A percentile compares a stretch with the other conserved stretches of the same genome.
Evolutionary conservation across 352 stramenopile genomes (phyloP).

Genomic region (Phytophthora crassamura): DNA sequence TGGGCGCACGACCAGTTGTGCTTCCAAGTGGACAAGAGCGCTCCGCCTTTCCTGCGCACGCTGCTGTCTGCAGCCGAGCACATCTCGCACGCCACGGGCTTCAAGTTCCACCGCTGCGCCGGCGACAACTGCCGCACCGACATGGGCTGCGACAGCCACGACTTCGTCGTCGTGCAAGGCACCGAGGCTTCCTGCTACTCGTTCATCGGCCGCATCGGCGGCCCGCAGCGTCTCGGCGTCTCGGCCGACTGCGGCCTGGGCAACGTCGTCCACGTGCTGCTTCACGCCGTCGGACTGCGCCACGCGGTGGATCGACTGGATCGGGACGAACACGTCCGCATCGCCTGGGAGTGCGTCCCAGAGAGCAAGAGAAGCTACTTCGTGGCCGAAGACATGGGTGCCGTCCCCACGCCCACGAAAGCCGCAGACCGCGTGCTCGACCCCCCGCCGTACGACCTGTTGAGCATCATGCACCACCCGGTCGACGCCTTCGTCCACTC

Average conservation of each 20-base stretch:
- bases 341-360: constrained; percentile 84
- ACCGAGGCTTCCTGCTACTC: constrained; percentile 77
- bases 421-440: constrained; percentile 28
- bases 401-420: constrained; percentile 4
- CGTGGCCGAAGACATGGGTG: constrained; percentile 58
- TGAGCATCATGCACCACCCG: constrained; percentile 88
- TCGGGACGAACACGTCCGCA: constrained; percentile 76
- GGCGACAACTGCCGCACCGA: constrained; percentile 58
- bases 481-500: constrained; percentile 72
- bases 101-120: constrained; percentile 62
- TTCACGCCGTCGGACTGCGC: constrained; percentile 76
- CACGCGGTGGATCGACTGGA: constrained; percentile 77
- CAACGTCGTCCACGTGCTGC: constrained; percentile 84
- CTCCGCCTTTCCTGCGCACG: constrained; percentile 42
- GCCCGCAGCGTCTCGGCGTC: constrained; percentile 63
- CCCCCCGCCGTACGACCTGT: constrained; percentile 76
- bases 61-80: constrained; percentile 68
- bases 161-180: constrained; percentile 66
- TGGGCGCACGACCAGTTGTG: constrained; percentile 72
- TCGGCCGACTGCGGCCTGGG: constrained; percentile 73
- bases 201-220: constrained; percentile 80
- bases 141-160: constrained; percentile 45
- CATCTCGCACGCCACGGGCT: constrained; percentile 68
- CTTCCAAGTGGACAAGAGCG: constrained; percentile 66
- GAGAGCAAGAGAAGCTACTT: constrained; percentile 72